phyloP scores from a whole-genome alignment of 2,329 filamentous ascomycete species.

The Fusarium nodosum region DNA sequence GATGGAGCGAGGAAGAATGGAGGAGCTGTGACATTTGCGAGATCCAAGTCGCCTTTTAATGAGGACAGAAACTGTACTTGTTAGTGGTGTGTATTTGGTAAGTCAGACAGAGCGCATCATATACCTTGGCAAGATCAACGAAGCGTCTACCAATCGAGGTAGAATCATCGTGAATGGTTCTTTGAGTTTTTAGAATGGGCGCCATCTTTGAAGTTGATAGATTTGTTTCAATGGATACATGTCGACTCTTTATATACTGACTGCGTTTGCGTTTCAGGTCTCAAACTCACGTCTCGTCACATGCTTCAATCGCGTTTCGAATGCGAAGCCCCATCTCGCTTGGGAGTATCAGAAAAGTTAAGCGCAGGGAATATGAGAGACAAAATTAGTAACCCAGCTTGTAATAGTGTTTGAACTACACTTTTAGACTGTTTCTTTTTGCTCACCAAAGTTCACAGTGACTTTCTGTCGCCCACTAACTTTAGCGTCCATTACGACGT shows the following conservation, averaged over 20 bases:
- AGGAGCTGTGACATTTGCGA: conserved; percentile 66
- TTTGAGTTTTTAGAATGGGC: conserved; percentile 18
- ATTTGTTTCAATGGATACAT: not conserved
- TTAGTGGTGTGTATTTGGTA: not conserved
- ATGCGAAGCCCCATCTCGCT: conserved; percentile 17
- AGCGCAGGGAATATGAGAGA: not conserved
- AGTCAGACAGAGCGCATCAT: not conserved
- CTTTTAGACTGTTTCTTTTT: not conserved
- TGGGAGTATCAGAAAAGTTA: not conserved
- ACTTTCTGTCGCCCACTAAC: not conserved
- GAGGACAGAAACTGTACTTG: conserved; percentile 34
- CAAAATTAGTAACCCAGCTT: not conserved
- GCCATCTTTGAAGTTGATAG: conserved; percentile 5
- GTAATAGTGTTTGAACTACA: not conserved
- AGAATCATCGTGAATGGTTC: conserved; percentile 31
- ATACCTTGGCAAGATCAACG: conserved; percentile 38
- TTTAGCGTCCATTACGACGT: conserved; percentile 9
- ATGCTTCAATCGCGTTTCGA: conserved; percentile 37
- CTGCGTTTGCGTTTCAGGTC: not conserved
- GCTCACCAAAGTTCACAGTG: not conserved
- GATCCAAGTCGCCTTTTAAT: conserved; percentile 60
- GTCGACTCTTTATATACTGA: conserved; percentile 6
- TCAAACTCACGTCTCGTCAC: conserved; percentile 14
- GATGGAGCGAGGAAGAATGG: conserved; percentile 63
- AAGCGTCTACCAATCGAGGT: conserved; percentile 38